phyloP scores from a whole-genome alignment of 2,329 filamentous ascomycete genomes.

The Sordariomycetes sp. region DNA sequence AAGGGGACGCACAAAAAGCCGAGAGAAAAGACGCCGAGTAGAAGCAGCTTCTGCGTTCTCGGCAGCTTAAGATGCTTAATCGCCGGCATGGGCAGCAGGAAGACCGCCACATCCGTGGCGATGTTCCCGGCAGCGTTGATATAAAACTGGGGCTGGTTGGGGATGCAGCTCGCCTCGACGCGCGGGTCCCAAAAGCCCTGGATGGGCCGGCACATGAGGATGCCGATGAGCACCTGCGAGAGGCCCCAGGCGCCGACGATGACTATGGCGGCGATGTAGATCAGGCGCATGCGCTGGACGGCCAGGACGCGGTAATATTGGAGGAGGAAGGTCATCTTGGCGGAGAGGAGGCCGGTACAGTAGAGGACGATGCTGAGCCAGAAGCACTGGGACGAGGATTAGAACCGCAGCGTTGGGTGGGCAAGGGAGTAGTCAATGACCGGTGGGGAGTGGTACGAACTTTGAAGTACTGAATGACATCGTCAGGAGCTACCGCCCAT shows the following conservation, averaged over 20 bases:
- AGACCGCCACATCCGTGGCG: conserved; percentile 15
- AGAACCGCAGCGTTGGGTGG: not conserved
- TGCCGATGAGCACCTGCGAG: conserved; percentile 14
- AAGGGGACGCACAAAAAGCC: conserved; percentile 15
- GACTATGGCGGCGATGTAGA: conserved; percentile 15
- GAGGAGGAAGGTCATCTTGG: conserved; percentile 23
- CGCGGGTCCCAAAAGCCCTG: conserved; percentile 16
- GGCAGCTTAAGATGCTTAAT: conserved; percentile 13
- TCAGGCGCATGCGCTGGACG: conserved; percentile 13
- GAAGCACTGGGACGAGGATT: conserved; percentile 13
- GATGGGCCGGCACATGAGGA: conserved; percentile 16
- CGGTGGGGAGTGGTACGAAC: not conserved
- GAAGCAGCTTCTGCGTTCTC: conserved; percentile 11
- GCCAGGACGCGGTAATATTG: conserved; percentile 24
- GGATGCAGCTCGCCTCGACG: conserved; percentile 11
- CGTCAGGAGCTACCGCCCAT: not conserved
- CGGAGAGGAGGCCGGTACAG: conserved; percentile 14
- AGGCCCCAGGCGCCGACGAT: conserved; percentile 16
- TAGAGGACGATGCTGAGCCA: conserved; percentile 20
- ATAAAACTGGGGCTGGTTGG: conserved; percentile 12
- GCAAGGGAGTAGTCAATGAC: not conserved
- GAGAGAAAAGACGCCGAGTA: conserved; percentile 16
- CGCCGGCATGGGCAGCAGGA: conserved; percentile 15
- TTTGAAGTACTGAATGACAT: conserved; percentile 7
- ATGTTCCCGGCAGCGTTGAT: conserved; percentile 16